phyloP scores from a whole-genome alignment of 192 early-diverging fungal species.

The Coemansia reversa region DNA sequence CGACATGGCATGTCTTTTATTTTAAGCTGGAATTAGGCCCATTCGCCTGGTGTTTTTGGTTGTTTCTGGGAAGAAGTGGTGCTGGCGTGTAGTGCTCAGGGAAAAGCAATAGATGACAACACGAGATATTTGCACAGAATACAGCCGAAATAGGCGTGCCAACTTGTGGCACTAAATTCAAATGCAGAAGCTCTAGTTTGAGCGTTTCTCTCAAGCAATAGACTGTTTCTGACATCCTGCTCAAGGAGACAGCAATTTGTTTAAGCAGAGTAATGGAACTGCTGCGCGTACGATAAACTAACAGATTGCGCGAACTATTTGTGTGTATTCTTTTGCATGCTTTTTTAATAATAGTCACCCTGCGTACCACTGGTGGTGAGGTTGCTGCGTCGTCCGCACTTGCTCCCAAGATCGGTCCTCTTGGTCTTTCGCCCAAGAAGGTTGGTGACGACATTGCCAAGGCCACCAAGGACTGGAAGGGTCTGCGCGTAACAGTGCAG shows the following conservation, averaged over 20 bases:
- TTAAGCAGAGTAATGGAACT: not conserved
- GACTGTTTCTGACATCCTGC: not conserved
- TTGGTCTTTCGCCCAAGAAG: conserved; percentile 99
- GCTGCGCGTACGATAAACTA: conserved; percentile 1
- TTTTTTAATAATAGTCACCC: conserved; percentile 62
- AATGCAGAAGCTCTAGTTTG: not conserved
- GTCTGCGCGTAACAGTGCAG: conserved; percentile 96
- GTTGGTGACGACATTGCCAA: conserved; percentile 99
- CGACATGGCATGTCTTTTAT: not conserved
- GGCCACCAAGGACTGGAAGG: conserved; percentile 98
- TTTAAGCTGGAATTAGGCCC: not conserved
- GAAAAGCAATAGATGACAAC: not conserved
- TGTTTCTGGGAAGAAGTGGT: not conserved
- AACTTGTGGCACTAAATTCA: not conserved
- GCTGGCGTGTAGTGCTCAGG: not conserved
- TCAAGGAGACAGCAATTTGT: not conserved
- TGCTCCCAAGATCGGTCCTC: conserved; percentile 99
- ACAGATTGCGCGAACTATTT: not conserved
- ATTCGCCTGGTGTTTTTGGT: not conserved
- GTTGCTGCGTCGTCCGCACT: conserved; percentile 96
- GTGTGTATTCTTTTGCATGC: not conserved
- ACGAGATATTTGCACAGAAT: not conserved
- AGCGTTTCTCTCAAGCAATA: not conserved
- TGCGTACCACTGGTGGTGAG: conserved; percentile 98
- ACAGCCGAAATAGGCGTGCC: not conserved